Evolutionary conservation across 129 eudicot species (phyloP).

Genomic region (Chrysanthemum lavandulifolium): DNA sequence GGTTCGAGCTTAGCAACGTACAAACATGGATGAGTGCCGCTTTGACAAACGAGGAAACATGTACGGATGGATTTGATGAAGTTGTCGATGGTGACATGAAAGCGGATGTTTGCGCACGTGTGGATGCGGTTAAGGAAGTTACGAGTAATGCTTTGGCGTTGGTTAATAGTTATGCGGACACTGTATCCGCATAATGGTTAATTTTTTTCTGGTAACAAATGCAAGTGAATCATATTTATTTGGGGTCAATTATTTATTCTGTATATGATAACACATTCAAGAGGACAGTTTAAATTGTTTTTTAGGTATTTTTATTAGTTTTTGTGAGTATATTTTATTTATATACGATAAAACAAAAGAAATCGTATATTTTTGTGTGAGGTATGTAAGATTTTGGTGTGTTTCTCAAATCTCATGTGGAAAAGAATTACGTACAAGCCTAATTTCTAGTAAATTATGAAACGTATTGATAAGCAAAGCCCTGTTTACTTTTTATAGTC

Average conservation of each 20-base stretch:
- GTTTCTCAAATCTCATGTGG: neutral
- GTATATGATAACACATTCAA: neutral
- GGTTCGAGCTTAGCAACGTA: slow-evolving; percentile 84
- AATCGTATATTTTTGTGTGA: neutral
- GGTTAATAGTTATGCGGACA: slow-evolving; percentile 56
- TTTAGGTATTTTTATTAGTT: neutral
- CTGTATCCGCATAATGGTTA: neutral
- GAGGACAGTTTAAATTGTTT: neutral
- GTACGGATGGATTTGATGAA: slow-evolving; percentile 68
- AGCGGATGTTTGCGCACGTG: slow-evolving; percentile 43
- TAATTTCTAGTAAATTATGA: too few relatives aligned
- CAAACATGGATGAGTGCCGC: slow-evolving; percentile 98
- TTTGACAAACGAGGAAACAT: slow-evolving; percentile 85
- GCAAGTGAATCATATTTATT: slow-evolving; percentile 16
- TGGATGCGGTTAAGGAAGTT: slow-evolving; percentile 46
- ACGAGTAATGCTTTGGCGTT: slow-evolving; percentile 85
- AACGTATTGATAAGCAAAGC: too few relatives aligned
- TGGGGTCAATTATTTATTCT: slow-evolving; percentile 5
- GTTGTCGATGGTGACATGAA: slow-evolving; percentile 48
- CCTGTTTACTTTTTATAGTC: too few relatives aligned
- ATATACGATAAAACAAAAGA: neutral
- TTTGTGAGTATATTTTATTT: too few relatives aligned
- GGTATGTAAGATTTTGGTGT: neutral
- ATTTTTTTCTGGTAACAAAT: neutral
- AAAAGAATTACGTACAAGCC: too few relatives aligned